These are phyloP conservation scores for Boletus rex-veris DNA, from an alignment of 768 basidiomycete species.

Conservation along the genomic window DNA sequence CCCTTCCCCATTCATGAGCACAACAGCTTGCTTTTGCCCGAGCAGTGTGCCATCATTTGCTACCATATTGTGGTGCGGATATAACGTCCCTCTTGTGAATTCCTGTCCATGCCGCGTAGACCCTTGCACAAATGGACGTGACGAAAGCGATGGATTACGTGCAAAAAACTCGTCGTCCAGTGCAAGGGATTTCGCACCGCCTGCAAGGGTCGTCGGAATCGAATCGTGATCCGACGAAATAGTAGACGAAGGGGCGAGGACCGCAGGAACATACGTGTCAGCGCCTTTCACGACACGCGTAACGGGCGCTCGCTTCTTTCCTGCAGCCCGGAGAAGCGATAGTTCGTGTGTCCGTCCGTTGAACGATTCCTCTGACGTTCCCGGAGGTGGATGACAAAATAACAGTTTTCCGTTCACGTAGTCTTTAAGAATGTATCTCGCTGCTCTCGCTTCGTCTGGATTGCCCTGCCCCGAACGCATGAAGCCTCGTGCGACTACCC, in stretches of 20 bases:
- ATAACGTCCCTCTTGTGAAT: constrained; percentile 62
- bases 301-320: constrained; percentile 86
- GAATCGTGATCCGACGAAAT: constrained; percentile 16
- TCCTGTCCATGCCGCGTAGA: constrained; percentile 52
- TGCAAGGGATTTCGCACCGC: constrained; percentile 53
- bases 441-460: constrained; percentile 93
- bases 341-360: constrained; percentile 67
- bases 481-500: constrained; percentile 85
- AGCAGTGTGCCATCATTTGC: constrained; percentile 76
- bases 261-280: constrained; percentile 66
- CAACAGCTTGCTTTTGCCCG: constrained; percentile 35
- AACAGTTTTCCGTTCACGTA: constrained; percentile 94
- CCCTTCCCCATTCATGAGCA: constrained; percentile 38
- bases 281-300: constrained; percentile 84
- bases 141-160: constrained; percentile 44
- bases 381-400: constrained; percentile 88
- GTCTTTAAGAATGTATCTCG: constrained; percentile 91
- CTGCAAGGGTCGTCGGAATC: constrained; percentile 28
- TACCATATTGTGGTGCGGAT: constrained; percentile 82
- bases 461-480: constrained; percentile 93
- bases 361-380: constrained; percentile 59
- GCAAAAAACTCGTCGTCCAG: constrained; percentile 86
- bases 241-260: not conserved
- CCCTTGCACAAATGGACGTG: constrained; percentile 65
- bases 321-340: constrained; percentile 52